These are phyloP conservation scores for Ceratocystis huliohia DNA, from an alignment of 2,329 filamentous ascomycete genomes.

Conservation along the genomic window DNA sequence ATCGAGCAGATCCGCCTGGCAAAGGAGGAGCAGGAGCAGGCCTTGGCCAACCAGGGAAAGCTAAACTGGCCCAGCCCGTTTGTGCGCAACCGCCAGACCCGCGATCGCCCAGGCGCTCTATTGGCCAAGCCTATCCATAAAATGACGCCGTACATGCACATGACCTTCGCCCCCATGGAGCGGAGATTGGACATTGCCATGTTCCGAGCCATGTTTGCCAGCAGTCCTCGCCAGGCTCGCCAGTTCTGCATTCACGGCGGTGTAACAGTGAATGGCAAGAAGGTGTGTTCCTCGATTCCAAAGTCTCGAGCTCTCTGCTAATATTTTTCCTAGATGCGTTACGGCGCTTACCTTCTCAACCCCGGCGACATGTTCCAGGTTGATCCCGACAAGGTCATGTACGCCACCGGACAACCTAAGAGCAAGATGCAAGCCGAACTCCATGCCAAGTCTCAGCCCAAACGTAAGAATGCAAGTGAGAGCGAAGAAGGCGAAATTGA, in stretches of 20 bases:
- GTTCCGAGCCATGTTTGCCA: slow-evolving; percentile 86
- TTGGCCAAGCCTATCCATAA: slow-evolving; percentile 28
- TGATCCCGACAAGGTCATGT: slow-evolving; percentile 75
- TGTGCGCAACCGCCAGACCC: slow-evolving; percentile 13
- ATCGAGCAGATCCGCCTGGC: slow-evolving; percentile 21
- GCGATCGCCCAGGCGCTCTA: slow-evolving; percentile 25
- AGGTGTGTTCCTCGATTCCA: slow-evolving; percentile 40
- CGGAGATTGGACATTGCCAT: slow-evolving; percentile 86
- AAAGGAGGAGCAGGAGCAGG: slow-evolving; percentile 18
- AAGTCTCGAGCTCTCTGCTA: not conserved
- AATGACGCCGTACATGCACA: slow-evolving; percentile 83
- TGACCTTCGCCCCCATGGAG: slow-evolving; percentile 87
- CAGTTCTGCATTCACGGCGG: slow-evolving; percentile 89
- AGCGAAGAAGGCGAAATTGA: slow-evolving; percentile 25
- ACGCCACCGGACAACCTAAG: slow-evolving; percentile 68
- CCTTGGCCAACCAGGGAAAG: slow-evolving; percentile 7
- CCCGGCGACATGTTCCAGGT: slow-evolving; percentile 98
- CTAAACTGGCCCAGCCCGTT: slow-evolving; percentile 15
- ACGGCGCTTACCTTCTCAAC: slow-evolving; percentile 87
- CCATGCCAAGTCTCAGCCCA: slow-evolving; percentile 15
- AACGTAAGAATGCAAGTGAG: slow-evolving; percentile 14
- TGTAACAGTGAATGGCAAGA: slow-evolving; percentile 93
- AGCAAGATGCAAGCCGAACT: slow-evolving; percentile 25
- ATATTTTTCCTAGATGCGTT: slow-evolving; percentile 54
- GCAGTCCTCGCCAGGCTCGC: slow-evolving; percentile 79